These are phyloP conservation scores for Lactifluus subvellereus DNA, from an alignment of 768 basidiomycete species.

Conservation along the genomic window DNA sequence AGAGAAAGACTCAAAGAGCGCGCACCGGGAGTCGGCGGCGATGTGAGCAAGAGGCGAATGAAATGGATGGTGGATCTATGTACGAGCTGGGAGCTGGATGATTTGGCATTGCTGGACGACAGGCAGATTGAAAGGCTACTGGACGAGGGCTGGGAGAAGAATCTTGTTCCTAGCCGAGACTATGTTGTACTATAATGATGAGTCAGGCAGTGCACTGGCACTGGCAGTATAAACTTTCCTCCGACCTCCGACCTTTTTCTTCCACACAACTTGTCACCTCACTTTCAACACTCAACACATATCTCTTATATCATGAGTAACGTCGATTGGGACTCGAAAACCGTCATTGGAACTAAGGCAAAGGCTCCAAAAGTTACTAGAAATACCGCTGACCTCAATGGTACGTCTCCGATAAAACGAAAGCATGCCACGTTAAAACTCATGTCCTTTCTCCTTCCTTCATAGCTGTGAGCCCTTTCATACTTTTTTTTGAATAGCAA, in stretches of 20 bases:
- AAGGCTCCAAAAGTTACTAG: constrained; percentile 58
- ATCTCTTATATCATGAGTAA: constrained; percentile 28
- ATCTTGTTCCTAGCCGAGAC: constrained; percentile 40
- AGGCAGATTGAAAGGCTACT: constrained; percentile 57
- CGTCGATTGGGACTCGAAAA: constrained; percentile 64
- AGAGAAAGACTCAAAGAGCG: constrained; percentile 66
- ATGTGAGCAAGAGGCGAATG: constrained; percentile 76
- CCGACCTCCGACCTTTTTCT: neutral
- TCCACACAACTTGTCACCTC: constrained; percentile 10
- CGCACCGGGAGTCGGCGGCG: constrained; percentile 79
- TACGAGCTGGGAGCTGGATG: constrained; percentile 78
- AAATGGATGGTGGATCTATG: constrained; percentile 87
- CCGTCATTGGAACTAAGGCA: constrained; percentile 66
- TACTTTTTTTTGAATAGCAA: neutral
- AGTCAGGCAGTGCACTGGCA: neutral
- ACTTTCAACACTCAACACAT: neutral
- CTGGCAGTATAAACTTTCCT: no score
- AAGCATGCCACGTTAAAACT: constrained; percentile 23
- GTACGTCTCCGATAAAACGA: constrained; percentile 30
- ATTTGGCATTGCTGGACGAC: constrained; percentile 67
- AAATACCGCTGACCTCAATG: constrained; percentile 53
- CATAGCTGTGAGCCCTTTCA: constrained; percentile 21
- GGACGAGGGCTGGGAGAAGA: constrained; percentile 82
- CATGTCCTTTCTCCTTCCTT: constrained; percentile 1
- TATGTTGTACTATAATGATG: constrained; percentile 12